Evolutionary conservation across 345 rosid species (phyloP).

Genomic region (Murraya paniculata): DNA sequence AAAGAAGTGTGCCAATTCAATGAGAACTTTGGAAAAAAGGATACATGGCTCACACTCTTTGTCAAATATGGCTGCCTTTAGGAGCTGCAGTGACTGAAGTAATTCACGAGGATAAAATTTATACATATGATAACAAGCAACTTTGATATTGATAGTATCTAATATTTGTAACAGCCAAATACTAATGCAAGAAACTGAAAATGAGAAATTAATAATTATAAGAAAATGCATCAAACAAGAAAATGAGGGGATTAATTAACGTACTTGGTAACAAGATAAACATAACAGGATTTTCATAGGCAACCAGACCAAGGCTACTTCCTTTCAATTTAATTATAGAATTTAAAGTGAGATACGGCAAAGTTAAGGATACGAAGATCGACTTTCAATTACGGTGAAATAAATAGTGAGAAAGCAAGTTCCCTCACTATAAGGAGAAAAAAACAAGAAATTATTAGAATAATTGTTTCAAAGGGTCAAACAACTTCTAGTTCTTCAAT

Average conservation of each 20-base stretch:
- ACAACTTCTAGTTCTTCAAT: background rate
- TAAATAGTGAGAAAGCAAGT: background rate
- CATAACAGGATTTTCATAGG: background rate
- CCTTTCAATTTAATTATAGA: background rate
- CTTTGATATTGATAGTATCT: background rate
- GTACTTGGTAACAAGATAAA: background rate
- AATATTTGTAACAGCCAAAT: background rate
- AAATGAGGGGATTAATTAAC: background rate
- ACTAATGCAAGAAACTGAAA: background rate
- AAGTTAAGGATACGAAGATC: background rate
- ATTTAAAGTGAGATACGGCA: background rate
- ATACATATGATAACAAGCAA: background rate
- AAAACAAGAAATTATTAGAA: background rate
- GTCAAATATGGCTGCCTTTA: slow-evolving; percentile 72
- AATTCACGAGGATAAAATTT: background rate
- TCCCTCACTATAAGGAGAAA: background rate
- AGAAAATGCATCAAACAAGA: background rate
- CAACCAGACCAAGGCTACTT: background rate
- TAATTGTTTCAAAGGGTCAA: background rate
- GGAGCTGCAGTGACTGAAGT: slow-evolving; percentile 78
- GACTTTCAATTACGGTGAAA: background rate
- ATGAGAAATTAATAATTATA: background rate
- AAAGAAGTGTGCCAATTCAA: background rate
- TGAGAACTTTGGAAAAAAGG: slow-evolving; percentile 25
- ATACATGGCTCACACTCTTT: slow-evolving; percentile 87